Conservation (phyloP, 225 moss, liverwort and hornwort species). For the Marchantia polymorpha region DNA sequence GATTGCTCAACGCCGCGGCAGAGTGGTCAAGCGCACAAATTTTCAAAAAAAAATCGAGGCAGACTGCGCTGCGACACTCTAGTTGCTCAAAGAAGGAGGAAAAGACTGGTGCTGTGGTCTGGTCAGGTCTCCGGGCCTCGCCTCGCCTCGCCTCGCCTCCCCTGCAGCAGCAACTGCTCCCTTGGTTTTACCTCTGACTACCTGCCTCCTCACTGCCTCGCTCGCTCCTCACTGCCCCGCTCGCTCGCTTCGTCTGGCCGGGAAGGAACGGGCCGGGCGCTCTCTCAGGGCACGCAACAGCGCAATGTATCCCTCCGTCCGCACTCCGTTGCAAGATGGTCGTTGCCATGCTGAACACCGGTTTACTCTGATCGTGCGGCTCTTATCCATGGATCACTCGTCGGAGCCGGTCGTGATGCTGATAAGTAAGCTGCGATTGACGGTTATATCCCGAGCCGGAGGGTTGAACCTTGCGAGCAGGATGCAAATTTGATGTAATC, state of each 20-base stretch:
- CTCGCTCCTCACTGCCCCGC: not conserved
- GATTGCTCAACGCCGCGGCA: not conserved
- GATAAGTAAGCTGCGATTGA: not conserved
- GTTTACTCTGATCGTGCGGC: too few species aligned
- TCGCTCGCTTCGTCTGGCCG: not conserved
- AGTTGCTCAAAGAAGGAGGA: slow-evolving; percentile 7
- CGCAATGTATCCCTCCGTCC: not conserved
- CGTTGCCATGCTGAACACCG: too few species aligned
- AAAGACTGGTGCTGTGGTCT: not conserved
- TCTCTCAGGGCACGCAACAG: not conserved
- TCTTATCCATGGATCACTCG: not conserved
- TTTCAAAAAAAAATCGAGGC: not conserved
- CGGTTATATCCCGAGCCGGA: not conserved
- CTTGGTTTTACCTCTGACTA: too few species aligned
- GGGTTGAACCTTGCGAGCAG: not conserved
- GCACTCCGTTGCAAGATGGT: too few species aligned
- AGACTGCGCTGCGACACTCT: not conserved
- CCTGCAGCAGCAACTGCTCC: too few species aligned
- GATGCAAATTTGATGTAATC: too few species aligned
- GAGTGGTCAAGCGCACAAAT: not conserved
- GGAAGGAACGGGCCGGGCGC: too few species aligned
- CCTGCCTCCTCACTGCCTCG: not conserved
- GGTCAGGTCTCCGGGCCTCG: not conserved
- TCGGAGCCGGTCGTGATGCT: not conserved
- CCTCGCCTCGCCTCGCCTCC: too few species aligned